phyloP scores from a whole-genome alignment of 2,329 filamentous ascomycete species.

The Xylariaceae sp. region DNA sequence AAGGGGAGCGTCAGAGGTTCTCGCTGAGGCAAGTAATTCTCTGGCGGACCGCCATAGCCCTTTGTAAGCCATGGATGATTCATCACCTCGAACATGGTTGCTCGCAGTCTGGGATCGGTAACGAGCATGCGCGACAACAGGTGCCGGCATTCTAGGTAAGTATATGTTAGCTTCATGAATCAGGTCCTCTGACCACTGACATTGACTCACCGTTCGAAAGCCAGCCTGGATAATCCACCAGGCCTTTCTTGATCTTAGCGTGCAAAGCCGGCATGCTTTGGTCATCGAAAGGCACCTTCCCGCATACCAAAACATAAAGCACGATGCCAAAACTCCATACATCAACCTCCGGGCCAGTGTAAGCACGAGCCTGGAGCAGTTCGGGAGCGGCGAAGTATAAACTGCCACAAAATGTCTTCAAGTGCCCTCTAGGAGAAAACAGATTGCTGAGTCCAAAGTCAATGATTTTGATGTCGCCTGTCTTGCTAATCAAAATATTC shows the following conservation, averaged over 20 bases:
- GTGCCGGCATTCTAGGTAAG: constrained; percentile 75
- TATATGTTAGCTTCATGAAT: constrained; percentile 33
- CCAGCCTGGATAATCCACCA: constrained; percentile 94
- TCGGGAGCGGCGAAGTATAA: constrained; percentile 97
- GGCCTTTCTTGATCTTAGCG: constrained; percentile 96
- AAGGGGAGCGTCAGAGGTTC: constrained; percentile 83
- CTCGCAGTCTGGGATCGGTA: constrained; percentile 82
- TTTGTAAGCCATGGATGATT: constrained; percentile 94
- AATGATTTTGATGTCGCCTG: constrained; percentile 98
- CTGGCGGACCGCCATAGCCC: constrained; percentile 77
- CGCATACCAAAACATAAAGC: constrained; percentile 92
- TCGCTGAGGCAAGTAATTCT: constrained; percentile 79
- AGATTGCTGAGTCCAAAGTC: constrained; percentile 97
- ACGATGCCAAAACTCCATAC: constrained; percentile 99
- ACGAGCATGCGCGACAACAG: constrained; percentile 93
- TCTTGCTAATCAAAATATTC: constrained; percentile 98
- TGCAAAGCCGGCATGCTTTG: constrained; percentile 98
- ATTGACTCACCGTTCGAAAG: constrained; percentile 69
- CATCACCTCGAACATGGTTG: constrained; percentile 87
- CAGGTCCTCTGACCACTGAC: constrained; percentile 3
- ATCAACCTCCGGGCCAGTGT: constrained; percentile 94
- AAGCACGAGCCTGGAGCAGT: constrained; percentile 85
- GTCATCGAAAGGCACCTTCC: constrained; percentile 97
- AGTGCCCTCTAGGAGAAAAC: constrained; percentile 75
- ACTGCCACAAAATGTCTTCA: constrained; percentile 97